These are phyloP conservation scores for Pistacia integerrima DNA, from an alignment of 345 rosid species.

Conservation along the genomic window DNA sequence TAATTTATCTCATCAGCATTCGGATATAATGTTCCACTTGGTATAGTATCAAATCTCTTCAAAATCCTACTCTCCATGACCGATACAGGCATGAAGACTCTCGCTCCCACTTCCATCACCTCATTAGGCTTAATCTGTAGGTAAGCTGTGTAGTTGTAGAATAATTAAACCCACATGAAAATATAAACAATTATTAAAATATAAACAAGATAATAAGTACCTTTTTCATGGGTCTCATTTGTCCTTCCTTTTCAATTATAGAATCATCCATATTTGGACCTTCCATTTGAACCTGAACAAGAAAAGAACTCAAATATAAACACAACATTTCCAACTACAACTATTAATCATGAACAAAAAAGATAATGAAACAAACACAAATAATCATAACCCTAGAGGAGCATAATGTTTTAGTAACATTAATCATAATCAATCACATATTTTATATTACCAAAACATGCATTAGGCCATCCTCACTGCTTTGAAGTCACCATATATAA, in stretches of 20 bases:
- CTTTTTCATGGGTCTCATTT: conserved; percentile 51
- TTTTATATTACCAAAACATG: too few species aligned
- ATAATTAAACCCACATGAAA: conserved; percentile 30
- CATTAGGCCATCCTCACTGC: too few species aligned
- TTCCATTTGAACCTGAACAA: conserved; percentile 61
- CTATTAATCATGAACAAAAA: not conserved
- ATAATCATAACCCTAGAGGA: not conserved
- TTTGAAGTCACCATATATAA: too few species aligned
- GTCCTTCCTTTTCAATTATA: conserved; percentile 28
- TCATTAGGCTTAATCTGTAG: conserved; percentile 71
- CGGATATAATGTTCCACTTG: conserved; percentile 86
- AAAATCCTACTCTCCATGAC: conserved; percentile 70
- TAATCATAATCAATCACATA: not conserved
- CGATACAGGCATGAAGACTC: conserved; percentile 69
- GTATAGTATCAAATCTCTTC: conserved; percentile 80
- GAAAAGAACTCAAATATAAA: not conserved
- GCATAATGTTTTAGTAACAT: not conserved
- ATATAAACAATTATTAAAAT: not conserved
- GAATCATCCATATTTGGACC: conserved; percentile 27
- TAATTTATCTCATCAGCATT: conserved; percentile 91
- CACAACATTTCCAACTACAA: not conserved
- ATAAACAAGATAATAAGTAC: conserved; percentile 26
- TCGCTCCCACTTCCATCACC: conserved; percentile 70
- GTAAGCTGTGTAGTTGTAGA: conserved; percentile 39
- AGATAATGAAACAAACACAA: not conserved